phyloP scores from a whole-genome alignment of 495 filamentous ascomycete genomes.

The Penicillium verhagenii region DNA sequence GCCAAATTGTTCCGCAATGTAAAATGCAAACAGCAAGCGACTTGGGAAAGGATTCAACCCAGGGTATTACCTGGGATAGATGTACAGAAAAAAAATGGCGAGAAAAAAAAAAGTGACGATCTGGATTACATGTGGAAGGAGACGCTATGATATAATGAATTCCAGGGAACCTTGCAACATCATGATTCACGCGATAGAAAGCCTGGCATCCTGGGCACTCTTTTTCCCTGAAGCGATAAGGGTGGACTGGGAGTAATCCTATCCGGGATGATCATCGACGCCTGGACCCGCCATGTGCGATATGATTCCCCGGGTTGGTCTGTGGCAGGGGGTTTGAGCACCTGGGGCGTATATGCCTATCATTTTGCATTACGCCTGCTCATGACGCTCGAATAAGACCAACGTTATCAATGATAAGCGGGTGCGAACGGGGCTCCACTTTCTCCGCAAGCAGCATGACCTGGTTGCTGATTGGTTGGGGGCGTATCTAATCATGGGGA shows the following conservation, averaged over 20 bases:
- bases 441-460: constrained; percentile 17
- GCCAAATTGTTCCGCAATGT: background rate
- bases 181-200: constrained; percentile 9
- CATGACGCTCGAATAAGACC: constrained; percentile 28
- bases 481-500: constrained; percentile 24
- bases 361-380: constrained; percentile 14
- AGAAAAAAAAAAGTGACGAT: background rate
- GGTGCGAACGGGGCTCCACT: constrained; percentile 9
- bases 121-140: background rate
- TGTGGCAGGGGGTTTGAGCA: constrained; percentile 13
- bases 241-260: constrained; percentile 1
- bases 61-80: background rate
- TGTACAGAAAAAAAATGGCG: background rate
- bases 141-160: constrained; percentile 21
- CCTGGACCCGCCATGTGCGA: constrained; percentile 11
- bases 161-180: constrained; percentile 7
- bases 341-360: constrained; percentile 9
- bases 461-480: constrained; percentile 9
- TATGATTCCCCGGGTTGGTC: background rate
- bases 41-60: background rate
- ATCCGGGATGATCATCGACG: constrained; percentile 10
- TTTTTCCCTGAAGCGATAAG: constrained; percentile 16
- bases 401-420: constrained; percentile 18
- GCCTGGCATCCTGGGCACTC: constrained; percentile 10
- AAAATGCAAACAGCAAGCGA: background rate